phyloP scores from a whole-genome alignment of 345 rosid genomes.

The Rhizophora apiculata region DNA sequence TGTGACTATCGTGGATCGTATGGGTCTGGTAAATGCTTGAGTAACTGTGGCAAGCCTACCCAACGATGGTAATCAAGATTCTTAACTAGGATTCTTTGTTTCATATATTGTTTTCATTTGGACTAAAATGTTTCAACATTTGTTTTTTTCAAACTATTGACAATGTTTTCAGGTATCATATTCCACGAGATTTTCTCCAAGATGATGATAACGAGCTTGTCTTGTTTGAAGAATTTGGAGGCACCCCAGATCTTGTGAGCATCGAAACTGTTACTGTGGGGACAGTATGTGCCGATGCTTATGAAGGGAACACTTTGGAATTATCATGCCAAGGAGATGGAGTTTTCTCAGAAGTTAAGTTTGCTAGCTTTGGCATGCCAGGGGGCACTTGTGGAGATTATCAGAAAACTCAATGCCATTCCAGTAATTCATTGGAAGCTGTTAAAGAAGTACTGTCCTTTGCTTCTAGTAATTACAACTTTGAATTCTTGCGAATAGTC shows the following conservation, averaged over 20 bases:
- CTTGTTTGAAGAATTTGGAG: slow-evolving; percentile 59
- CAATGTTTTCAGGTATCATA: slow-evolving; percentile 42
- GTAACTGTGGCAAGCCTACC: slow-evolving; percentile 70
- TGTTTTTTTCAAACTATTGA: neutral
- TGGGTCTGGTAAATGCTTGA: slow-evolving; percentile 46
- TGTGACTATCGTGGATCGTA: slow-evolving; percentile 62
- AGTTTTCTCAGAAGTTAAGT: slow-evolving; percentile 34
- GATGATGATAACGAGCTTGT: slow-evolving; percentile 32
- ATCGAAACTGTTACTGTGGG: slow-evolving; percentile 46
- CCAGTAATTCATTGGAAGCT: neutral
- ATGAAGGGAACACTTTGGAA: slow-evolving; percentile 35
- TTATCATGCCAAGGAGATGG: slow-evolving; percentile 46
- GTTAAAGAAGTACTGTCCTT: slow-evolving; percentile 2
- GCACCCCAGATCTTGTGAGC: slow-evolving; percentile 33
- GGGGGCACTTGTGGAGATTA: slow-evolving; percentile 44
- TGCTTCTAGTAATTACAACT: neutral
- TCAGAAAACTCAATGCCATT: slow-evolving; percentile 33
- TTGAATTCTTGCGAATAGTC: neutral
- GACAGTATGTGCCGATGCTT: slow-evolving; percentile 39
- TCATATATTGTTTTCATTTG: neutral
- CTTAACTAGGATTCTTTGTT: neutral
- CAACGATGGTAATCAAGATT: slow-evolving; percentile 56
- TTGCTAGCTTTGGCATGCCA: slow-evolving; percentile 56
- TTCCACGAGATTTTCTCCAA: slow-evolving; percentile 45
- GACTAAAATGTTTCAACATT: too few relatives aligned